phyloP scores from a whole-genome alignment of 805 yeast genomes.

The Saccharomycopsis javanensis region DNA sequence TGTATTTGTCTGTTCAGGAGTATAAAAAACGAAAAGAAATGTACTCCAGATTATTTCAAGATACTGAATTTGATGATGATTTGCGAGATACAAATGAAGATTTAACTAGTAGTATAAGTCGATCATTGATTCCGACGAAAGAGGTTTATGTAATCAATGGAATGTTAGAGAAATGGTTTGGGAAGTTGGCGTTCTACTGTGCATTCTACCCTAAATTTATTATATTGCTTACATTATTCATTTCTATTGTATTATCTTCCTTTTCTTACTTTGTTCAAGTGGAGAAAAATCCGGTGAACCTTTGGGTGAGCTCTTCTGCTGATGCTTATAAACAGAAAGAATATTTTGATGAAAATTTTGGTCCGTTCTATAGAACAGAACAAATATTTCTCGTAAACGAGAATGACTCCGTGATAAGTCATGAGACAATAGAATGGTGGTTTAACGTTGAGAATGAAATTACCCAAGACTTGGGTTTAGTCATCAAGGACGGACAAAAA shows the following conservation, averaged over 20 bases:
- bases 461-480: slow-evolving; percentile 22
- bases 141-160: slow-evolving; percentile 40
- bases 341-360: slow-evolving; percentile 71
- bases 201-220: slow-evolving; percentile 50
- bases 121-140: slow-evolving; percentile 19
- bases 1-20: slow-evolving; percentile 19
- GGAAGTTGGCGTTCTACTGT: slow-evolving; percentile 46
- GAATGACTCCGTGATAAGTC: slow-evolving; percentile 58
- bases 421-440: slow-evolving; percentile 81
- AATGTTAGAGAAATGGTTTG: slow-evolving; percentile 38
- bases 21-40: slow-evolving; percentile 22
- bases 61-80: slow-evolving; percentile 17
- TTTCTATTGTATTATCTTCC: slow-evolving; percentile 38
- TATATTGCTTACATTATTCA: slow-evolving; percentile 32
- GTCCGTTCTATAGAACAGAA: slow-evolving; percentile 85
- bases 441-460: slow-evolving; percentile 61
- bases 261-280: slow-evolving; percentile 48
- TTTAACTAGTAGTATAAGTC: slow-evolving; percentile 21
- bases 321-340: slow-evolving; percentile 57
- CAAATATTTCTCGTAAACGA: slow-evolving; percentile 69
- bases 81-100: slow-evolving; percentile 22
- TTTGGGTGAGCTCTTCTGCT: slow-evolving; percentile 84
- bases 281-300: slow-evolving; percentile 69
- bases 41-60: slow-evolving; percentile 31
- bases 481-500: slow-evolving; percentile 10